phyloP scores from a whole-genome alignment of 2,329 filamentous ascomycete genomes.

The Trematosphaeria pertusa region DNA sequence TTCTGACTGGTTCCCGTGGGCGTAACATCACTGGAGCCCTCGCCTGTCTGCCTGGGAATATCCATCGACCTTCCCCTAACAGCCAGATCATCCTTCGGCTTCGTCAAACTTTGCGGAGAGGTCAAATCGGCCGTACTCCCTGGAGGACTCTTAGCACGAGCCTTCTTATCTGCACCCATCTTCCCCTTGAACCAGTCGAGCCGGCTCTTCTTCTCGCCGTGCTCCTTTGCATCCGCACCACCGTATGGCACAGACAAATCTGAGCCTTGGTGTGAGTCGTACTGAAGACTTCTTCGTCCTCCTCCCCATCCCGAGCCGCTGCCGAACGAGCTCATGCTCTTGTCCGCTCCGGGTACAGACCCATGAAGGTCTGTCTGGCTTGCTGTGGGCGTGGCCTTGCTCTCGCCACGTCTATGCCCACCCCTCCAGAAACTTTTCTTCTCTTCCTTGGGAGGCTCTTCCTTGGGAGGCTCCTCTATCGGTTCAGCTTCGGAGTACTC shows the following conservation, averaged over 20 bases:
- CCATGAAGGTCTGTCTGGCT: constrained; percentile 46
- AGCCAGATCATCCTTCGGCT: constrained; percentile 23
- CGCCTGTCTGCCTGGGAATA: constrained; percentile 23
- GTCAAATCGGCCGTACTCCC: constrained; percentile 33
- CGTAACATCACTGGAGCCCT: constrained; percentile 28
- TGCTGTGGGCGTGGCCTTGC: constrained; percentile 43
- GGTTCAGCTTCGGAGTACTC: constrained; percentile 84
- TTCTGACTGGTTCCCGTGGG: constrained; percentile 26
- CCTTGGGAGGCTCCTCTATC: constrained; percentile 63
- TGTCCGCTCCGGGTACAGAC: constrained; percentile 45
- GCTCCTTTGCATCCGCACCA: constrained; percentile 45
- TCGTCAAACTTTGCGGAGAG: constrained; percentile 26
- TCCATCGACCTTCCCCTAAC: constrained; percentile 38
- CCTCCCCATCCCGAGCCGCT: constrained; percentile 40
- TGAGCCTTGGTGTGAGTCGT: constrained; percentile 36
- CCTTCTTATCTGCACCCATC: constrained; percentile 61
- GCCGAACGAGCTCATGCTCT: constrained; percentile 49
- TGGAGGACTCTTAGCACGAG: constrained; percentile 60
- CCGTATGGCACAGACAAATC: constrained; percentile 43
- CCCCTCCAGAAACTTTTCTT: constrained; percentile 79
- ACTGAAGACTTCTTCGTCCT: constrained; percentile 41
- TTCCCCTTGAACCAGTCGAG: constrained; percentile 72
- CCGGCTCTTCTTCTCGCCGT: constrained; percentile 63
- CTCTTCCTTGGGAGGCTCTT: constrained; percentile 51
- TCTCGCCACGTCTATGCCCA: constrained; percentile 51